Conservation (phyloP, 2,329 filamentous ascomycete genomes). For the Penicillium sp. region DNA sequence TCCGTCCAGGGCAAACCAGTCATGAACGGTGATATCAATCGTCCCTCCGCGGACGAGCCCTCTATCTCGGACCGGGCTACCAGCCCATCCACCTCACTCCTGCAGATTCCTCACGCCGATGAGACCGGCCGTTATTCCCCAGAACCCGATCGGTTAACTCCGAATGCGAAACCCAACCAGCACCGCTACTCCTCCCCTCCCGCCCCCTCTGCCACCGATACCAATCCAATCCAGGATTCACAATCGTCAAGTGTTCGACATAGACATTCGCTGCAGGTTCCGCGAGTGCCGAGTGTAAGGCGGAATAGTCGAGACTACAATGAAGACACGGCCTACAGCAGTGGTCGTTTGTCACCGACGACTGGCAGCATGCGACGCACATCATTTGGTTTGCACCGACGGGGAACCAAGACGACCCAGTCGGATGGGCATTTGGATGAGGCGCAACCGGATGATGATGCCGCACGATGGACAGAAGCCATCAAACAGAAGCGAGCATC, state of each 20-base stretch:
- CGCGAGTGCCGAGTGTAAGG: conserved; percentile 59
- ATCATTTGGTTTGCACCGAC: conserved; percentile 75
- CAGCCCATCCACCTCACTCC: conserved; percentile 26
- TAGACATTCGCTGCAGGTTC: conserved; percentile 82
- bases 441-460: conserved; percentile 79
- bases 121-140: conserved; percentile 28
- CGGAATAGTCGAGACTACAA: conserved; percentile 59
- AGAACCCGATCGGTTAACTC: conserved; percentile 28
- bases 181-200: conserved; percentile 40
- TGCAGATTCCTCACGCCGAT: conserved; percentile 34
- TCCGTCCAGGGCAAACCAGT: conserved; percentile 26
- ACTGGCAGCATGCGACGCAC: conserved; percentile 61
- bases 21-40: conserved; percentile 30
- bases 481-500: conserved; percentile 87
- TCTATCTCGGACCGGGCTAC: conserved; percentile 25
- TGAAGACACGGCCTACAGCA: conserved; percentile 59
- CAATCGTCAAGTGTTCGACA: conserved; percentile 62
- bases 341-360: conserved; percentile 74
- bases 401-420: conserved; percentile 76
- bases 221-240: conserved; percentile 49
- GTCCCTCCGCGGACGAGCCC: conserved; percentile 29
- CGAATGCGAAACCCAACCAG: conserved; percentile 23
- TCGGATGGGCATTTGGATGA: conserved; percentile 82
- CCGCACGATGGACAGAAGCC: conserved; percentile 83
- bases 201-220: conserved; percentile 55